Evolutionary conservation across 257 asterid genomes (phyloP), one percentile per base, ranked within the genome.

Genomic region (Catharanthus roseus): DNA sequence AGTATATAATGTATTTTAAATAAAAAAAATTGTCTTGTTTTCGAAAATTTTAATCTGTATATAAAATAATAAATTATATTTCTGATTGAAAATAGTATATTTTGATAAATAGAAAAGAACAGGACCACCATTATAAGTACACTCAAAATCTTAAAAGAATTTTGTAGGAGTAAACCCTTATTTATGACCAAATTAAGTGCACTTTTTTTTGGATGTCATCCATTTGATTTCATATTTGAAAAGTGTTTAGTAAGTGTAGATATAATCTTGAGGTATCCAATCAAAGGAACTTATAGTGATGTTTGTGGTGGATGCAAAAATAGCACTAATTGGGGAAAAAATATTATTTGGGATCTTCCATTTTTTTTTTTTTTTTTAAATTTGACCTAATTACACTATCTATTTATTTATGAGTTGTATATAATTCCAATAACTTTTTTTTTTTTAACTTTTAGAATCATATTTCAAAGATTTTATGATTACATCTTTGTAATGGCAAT

Each of bases 281-380:
- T 53, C 16, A 74, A 64, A 23, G 26, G 45, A 42, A 38, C 26
- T 42, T 47, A 58, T 49, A 19, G 60, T 65, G 75, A 69, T 42
- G 6, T 23, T 47, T 47, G 76, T 71, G 75, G 66, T 67, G 24
- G 33, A 24, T 57, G 54, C 61, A n/a, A 55, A 72, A 76, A 38
- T 6, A 67, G 72, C 80, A 71, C 73, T 76, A 70, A 9, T 62
- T 61, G 15, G 39, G 61, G 8, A 66, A 42, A n/a, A n/a, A n/a
- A n/a, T n/a, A n/a, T n/a, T n/a, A n/a, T n/a, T 42, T 42, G 47
- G 9, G 47, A 42, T 65, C 11, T 24, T 3, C 49, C 1, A 39
- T n/a, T 5, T 26, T 23, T 72, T 21, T 19, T 6, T 10, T 13
- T 21, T 13, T 16, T 60, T 10, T 50, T 4, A 36, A 23, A 64